Evolutionary conservation across 78 protist species (phyloP).

Genomic region (Guillardia theta): DNA sequence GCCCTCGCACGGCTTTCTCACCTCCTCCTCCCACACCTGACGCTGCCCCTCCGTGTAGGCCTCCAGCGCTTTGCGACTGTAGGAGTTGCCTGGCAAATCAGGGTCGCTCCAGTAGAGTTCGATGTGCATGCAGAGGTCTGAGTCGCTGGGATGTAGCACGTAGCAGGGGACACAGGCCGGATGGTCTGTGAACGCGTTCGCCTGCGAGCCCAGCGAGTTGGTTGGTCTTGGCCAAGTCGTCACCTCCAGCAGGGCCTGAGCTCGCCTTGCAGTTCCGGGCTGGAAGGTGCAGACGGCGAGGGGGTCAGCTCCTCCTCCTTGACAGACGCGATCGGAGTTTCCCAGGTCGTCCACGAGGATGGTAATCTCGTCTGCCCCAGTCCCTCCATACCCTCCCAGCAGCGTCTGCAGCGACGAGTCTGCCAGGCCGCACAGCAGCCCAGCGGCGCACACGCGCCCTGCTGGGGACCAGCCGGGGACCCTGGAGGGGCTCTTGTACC

Average conservation of each 20-base stretch:
- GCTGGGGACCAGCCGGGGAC: not conserved
- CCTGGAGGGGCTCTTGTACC: no score
- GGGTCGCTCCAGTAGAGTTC: not conserved
- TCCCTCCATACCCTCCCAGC: not conserved
- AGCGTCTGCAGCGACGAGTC: not conserved
- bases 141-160: not conserved
- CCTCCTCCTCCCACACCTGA: no score
- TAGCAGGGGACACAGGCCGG: not conserved
- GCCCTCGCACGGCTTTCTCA: no score
- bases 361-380: not conserved
- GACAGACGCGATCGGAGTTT: not conserved
- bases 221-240: not conserved
- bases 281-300: not conserved
- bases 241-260: not conserved
- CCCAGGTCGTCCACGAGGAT: not conserved
- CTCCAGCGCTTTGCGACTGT: no score
- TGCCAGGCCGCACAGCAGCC: not conserved
- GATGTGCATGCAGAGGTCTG: not conserved
- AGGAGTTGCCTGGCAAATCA: not conserved
- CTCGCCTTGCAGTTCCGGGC: no score
- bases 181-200: not conserved
- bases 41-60: no score
- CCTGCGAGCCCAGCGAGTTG: not conserved
- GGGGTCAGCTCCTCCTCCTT: not conserved
- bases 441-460: not conserved